These are phyloP conservation scores for Blumeria graminis DNA, from an alignment of 2,329 filamentous ascomycete species.

Conservation along the genomic window DNA sequence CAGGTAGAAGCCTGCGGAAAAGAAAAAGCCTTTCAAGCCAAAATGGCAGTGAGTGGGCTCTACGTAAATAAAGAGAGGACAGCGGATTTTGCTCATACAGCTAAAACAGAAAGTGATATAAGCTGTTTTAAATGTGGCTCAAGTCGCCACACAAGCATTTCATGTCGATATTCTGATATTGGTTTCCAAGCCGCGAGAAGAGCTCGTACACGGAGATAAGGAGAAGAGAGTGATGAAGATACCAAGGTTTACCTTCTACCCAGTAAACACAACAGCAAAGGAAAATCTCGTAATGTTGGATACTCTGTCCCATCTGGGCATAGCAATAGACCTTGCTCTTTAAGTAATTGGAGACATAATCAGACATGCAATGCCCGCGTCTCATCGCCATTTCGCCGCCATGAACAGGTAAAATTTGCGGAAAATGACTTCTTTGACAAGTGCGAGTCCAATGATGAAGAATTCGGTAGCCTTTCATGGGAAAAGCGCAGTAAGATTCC, in stretches of 20 bases:
- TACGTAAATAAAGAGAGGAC: not conserved
- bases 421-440: not conserved
- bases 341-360: not conserved
- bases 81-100: not conserved
- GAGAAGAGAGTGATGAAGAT: not conserved
- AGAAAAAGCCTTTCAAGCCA: not conserved
- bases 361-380: not conserved
- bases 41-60: not conserved
- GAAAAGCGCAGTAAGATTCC: conserved; percentile 1
- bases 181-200: not conserved
- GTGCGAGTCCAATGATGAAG: not conserved
- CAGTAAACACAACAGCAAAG: too few relatives aligned
- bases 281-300: not conserved
- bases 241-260: not conserved
- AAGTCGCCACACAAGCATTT: not conserved
- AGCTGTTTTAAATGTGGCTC: conserved; percentile 1
- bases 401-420: too few relatives aligned
- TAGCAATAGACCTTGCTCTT: not conserved
- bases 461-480: not conserved
- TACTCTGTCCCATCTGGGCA: not conserved
- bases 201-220: not conserved
- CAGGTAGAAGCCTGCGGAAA: not conserved
- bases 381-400: not conserved
- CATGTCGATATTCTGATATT: not conserved
- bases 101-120: not conserved